A percentile compares a stretch with the other conserved stretches of the same genome.
These are phyloP conservation scores for Pseudogymnoascus sp. DNA, from an alignment of 2,329 filamentous ascomycete genomes.

Conservation along the genomic window DNA sequence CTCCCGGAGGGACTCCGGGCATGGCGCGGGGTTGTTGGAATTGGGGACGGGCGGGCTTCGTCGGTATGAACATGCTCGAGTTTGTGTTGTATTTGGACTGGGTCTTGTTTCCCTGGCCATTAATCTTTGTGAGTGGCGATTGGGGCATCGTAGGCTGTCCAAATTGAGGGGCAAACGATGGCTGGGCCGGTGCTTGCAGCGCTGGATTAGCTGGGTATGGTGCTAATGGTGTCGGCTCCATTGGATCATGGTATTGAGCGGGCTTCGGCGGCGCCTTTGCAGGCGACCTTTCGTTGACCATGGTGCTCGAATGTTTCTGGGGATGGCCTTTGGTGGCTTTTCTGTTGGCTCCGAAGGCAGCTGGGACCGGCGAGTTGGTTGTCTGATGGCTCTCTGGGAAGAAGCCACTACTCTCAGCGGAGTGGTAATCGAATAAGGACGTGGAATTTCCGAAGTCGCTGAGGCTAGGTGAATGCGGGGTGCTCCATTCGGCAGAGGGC, in stretches of 20 bases:
- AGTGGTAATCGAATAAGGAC: constrained; percentile 23
- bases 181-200: constrained; percentile 11
- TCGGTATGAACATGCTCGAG: constrained; percentile 26
- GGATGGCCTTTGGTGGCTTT: constrained; percentile 13
- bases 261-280: constrained; percentile 26
- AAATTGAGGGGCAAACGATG: constrained; percentile 25
- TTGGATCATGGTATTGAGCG: constrained; percentile 15
- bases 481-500: constrained; percentile 14
- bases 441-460: constrained; percentile 30
- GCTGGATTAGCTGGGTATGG: constrained; percentile 15
- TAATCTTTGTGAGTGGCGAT: constrained; percentile 23
- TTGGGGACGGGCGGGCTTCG: constrained; percentile 28
- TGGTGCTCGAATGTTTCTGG: constrained; percentile 18
- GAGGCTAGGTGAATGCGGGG: constrained; percentile 16
- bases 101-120: constrained; percentile 15
- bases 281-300: constrained; percentile 32
- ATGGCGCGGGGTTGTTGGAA: constrained; percentile 21
- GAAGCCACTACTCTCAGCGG: background rate
- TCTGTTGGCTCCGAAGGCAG: constrained; percentile 17
- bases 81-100: constrained; percentile 22
- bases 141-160: constrained; percentile 29
- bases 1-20: constrained; percentile 19
- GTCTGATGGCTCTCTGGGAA: constrained; percentile 15
- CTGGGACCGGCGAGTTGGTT: constrained; percentile 16
- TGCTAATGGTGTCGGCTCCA: constrained; percentile 20